Percentiles rank a stretch among this genome's conserved stretches.
These are phyloP conservation scores for Wickerhamomyces rabaulensis DNA, from an alignment of 805 yeast genomes.

Conservation along the genomic window DNA sequence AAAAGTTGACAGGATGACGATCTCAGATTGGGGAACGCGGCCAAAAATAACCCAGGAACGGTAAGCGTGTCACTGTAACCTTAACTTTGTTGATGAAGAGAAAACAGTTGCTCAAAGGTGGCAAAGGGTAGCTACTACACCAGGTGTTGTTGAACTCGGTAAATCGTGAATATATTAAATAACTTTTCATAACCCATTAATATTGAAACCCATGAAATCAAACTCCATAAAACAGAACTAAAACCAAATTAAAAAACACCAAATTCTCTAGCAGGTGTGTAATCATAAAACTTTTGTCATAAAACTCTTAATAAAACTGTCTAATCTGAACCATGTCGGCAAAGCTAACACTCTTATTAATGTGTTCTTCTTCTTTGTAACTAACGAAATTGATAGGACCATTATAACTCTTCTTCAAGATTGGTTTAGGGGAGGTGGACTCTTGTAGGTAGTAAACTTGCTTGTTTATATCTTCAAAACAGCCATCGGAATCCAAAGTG, in stretches of 20 bases:
- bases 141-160: not conserved
- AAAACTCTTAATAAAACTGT: slow-evolving; percentile 12
- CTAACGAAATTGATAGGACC: slow-evolving; percentile 8
- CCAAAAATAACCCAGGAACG: no score
- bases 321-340: slow-evolving; percentile 24
- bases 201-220: not conserved
- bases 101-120: no score
- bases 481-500: slow-evolving; percentile 2
- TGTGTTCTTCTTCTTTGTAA: not conserved
- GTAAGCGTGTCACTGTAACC: no score
- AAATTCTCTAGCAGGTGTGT: not conserved
- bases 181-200: not conserved
- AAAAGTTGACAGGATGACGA: no score
- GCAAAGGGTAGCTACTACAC: no score
- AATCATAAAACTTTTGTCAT: not conserved
- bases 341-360: slow-evolving; percentile 21
- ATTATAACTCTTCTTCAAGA: slow-evolving; percentile 14
- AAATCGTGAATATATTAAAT: not conserved
- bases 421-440: slow-evolving; percentile 14
- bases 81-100: no score
- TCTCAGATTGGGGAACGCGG: no score
- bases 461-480: slow-evolving; percentile 2
- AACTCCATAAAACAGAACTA: not conserved
- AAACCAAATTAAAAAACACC: no score
- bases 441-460: slow-evolving; percentile 3